Evolutionary conservation across 2,329 filamentous ascomycete genomes (phyloP), one percentile per base, ranked within the genome.

Genomic region (Helicocarpus griseus): DNA sequence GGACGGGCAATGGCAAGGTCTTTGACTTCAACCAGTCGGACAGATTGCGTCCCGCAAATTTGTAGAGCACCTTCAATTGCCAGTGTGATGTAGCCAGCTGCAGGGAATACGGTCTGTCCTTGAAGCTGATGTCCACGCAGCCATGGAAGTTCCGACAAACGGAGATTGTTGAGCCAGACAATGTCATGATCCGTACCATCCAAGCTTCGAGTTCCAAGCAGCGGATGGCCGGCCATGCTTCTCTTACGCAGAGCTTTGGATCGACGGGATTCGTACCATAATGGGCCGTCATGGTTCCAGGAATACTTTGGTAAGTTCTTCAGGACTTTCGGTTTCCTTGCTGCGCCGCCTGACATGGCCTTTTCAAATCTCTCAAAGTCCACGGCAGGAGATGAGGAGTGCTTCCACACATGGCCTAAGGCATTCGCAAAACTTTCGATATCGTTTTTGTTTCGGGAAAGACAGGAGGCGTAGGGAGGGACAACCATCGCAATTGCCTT

Each of bases 121-220:
- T 63, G 57, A 5, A 71, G 48, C 13, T 56, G 45, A 50, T 71
- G 68, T 21, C 61, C 63, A 6, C 40, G 44, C 7, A 71, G 44
- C 68, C 67, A 70, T 1, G 63, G 58, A 0, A 63, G 33, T 35
- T 67, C 61, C 0, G 53, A 40, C 3, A 61, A 24, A 2, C 54
- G 53, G 8, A 69, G 33, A 14, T 60, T 26, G 19, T 64, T 64
- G 9, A 59, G 49, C 61, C 62, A 69, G 24, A 52, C 56, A 0
- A 65, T 61, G 39, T 61, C 60, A 22, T 46, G 19, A 17, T 51
- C n/a, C 33, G 29, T 53, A 8, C 47, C 13, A 28, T 60, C 55
- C 17, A 49, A 17, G 3, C 46, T 35, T 17, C 36, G 50, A 45
- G 8, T 33, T 1, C 61, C 61, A 2, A 63, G 38, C 4, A 64